Base-by-base conservation (phyloP, 768 basidiomycete species). In the Pisolithus microcarpus region DNA sequence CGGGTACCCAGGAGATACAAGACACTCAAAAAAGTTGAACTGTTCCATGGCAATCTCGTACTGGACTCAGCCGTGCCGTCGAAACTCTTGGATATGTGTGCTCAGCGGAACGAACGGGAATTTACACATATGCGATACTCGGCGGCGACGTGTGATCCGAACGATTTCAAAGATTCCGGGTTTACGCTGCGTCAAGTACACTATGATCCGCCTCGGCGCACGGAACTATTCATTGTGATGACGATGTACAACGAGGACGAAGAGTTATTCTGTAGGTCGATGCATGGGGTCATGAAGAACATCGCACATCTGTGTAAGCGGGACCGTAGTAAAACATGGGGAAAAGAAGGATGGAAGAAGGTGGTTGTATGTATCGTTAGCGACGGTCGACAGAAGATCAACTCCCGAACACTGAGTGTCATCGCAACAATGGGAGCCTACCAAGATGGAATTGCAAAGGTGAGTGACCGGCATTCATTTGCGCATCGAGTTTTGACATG, bases 191-290 rank as follows among this genome's bases (percentile, higher is more conserved):
- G 95, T 2, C 94, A 95, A 65, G 77, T 81, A n/a, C 81, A 90
- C 59, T 94, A 95, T 66, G 89, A 94, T 59, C 92, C 92, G 0
- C 87, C 90, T 0, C 75, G 94, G 18, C 76, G 87, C 31, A 96
- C 94, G 31, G 95, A 98, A 67, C 73, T 97, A 15, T 95, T 96
- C 70, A 94, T 97, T 58, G 94, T 96, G 39, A 87, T 97, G 81
- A 97, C 94, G 13, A 96, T 97, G 93, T 96, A 95, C 66, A 95
- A 96, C 61, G 92, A 92, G 61, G 82, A 90, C 59, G 92, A 95
- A 65, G 80, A 85, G 60, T 75, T 98, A 6, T 97, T 97, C 69
- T 85, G 84, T 59, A 71, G 93, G 38, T 91, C 94, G 0, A 93
- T 97, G 89, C 88, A 95, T 61, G 94, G 94, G 46, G 88, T 97